These are phyloP conservation scores for Chytriomyces confervae DNA, from an alignment of 192 early-diverging fungal genomes.

Conservation along the genomic window DNA sequence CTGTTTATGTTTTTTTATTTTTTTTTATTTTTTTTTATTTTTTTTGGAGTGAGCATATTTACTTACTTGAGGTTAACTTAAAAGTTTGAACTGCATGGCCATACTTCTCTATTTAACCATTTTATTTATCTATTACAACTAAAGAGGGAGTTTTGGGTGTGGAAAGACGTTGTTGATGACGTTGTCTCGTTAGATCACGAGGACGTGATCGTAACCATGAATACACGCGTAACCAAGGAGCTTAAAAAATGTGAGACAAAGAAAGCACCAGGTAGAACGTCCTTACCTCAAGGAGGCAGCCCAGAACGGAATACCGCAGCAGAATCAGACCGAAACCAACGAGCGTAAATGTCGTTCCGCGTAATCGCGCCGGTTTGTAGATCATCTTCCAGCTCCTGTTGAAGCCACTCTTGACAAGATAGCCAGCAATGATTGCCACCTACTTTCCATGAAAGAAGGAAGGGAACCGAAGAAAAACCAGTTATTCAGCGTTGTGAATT, in stretches of 20 bases:
- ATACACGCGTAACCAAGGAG: constrained; percentile 16
- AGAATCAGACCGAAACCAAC: constrained; percentile 18
- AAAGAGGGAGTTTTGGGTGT: neutral
- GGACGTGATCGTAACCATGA: constrained; percentile 20
- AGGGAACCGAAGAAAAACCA: neutral
- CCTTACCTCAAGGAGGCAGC: constrained; percentile 18
- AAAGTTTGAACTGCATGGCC: too few relatives aligned
- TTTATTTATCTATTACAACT: neutral
- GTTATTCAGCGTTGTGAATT: neutral
- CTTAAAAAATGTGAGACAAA: neutral
- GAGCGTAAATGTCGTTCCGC: constrained; percentile 20
- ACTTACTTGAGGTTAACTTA: neutral
- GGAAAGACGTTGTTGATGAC: neutral
- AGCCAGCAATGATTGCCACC: constrained; percentile 9
- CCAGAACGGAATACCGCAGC: constrained; percentile 16
- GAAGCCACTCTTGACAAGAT: constrained; percentile 5
- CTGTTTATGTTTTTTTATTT: neutral
- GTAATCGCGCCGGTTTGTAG: constrained; percentile 25
- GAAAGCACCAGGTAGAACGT: neutral
- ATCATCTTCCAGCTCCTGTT: neutral
- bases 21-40: neutral
- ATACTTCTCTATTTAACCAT: too few relatives aligned
- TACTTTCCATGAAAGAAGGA: neutral
- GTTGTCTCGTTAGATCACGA: constrained; percentile 7
- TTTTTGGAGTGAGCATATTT: neutral